phyloP scores from a whole-genome alignment of 352 stramenopile genomes.

The Pythium graminicola region DNA sequence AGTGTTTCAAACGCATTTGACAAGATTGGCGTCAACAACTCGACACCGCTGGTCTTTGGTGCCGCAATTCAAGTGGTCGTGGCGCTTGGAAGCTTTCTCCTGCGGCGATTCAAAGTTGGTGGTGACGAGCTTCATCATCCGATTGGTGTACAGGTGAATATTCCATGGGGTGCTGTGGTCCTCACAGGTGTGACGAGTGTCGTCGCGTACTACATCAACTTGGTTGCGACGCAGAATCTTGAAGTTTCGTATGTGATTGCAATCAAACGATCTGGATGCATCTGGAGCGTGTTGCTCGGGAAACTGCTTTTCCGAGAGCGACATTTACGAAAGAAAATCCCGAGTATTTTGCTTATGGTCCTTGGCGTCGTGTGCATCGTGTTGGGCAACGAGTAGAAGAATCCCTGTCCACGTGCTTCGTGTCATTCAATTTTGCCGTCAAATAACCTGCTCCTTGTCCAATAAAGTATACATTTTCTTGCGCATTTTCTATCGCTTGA shows the following conservation, averaged over 20 bases:
- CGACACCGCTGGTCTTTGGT: constrained; percentile 64
- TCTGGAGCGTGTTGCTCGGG: constrained; percentile 75
- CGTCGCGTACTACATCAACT: constrained; percentile 81
- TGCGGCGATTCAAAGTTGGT: constrained; percentile 54
- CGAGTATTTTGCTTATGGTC: constrained; percentile 76
- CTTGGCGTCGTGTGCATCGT: constrained; percentile 75
- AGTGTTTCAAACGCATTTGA: constrained; percentile 81
- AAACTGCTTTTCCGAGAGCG: constrained; percentile 66
- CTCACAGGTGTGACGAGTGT: constrained; percentile 63
- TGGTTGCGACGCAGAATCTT: constrained; percentile 67
- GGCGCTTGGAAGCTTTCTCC: constrained; percentile 44
- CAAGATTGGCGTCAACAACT: constrained; percentile 80
- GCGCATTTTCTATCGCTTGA: not conserved
- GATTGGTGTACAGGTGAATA: constrained; percentile 46
- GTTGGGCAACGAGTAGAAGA: constrained; percentile 44
- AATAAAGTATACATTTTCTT: not conserved
- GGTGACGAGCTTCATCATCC: constrained; percentile 53
- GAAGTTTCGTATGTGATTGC: constrained; percentile 82
- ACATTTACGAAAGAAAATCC: constrained; percentile 73
- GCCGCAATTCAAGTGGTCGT: constrained; percentile 70
- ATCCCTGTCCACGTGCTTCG: too few relatives aligned
- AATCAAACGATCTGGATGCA: constrained; percentile 79
- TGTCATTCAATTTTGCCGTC: constrained; percentile 4
- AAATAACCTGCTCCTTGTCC: not conserved
- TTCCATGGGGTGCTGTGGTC: constrained; percentile 66